Base-by-base conservation (phyloP, 371 early-diverging fungal genomes). In the Syncephalis fuscata region DNA sequence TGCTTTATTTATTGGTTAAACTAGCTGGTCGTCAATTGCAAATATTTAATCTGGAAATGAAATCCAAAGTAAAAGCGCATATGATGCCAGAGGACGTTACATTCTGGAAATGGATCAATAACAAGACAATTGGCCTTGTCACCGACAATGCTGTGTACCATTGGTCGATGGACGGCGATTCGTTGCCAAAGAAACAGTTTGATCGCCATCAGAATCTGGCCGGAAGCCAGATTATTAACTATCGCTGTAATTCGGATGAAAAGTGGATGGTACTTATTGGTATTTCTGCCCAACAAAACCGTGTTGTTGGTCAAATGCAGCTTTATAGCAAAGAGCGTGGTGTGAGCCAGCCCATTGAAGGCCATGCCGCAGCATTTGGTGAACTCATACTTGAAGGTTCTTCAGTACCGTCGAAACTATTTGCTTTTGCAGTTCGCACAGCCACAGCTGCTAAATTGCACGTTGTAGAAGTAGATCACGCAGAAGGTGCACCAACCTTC, bases 191-290 rank as follows among this genome's bases (percentile, higher is more conserved):
- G 32, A 94, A 92, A 66, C 68, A 92, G 55, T 97, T 97, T 71
- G 96, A 94, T 49, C 75, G 94, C 39, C 88, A 94, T 59, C 66
- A 74, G 17, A 82, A 57, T 52, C 70, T 97, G 42, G 65, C 61
- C 39, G 90, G 85, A 40, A 71, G 78, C 49, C 97, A 97, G 63
- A 91, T 96, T 58, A 95, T 97, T 65, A 89, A 87, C 71, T 91
- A 92, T 61, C 80, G 85, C 26, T 74, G 80, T 50, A 88, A 90
- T 58, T 61, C 80, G 37, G 88, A 86, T 48, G 83, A 76, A 56
- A 93, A 87, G 59, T 97, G 98, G 98, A 73, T 86, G 72, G 71
- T 89, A 14, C 68, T 97, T 43, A 73, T 92, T 41, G 97, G 98
- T 44, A 96, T 97, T 46, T 80, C 90, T 11, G 86, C 90, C 20